Base-by-base conservation (phyloP, 1,139 yeast genomes). In the Hyphopichia khmerensis region DNA sequence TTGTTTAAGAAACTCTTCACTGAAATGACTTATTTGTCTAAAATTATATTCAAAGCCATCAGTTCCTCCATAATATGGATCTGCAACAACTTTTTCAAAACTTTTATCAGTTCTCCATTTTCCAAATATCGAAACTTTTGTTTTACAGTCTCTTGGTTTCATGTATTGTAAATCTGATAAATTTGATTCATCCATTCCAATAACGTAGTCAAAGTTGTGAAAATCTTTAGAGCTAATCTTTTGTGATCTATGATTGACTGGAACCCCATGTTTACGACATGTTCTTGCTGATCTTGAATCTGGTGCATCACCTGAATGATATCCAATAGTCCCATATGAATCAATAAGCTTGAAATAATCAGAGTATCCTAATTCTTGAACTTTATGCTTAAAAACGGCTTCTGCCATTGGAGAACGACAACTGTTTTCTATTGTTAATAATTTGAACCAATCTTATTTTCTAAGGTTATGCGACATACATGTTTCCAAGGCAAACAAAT, bases 341-440 rank as follows among this genome's bases (percentile, higher is more conserved):
- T 90, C 96, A 30, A 89, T 84, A 13, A 58, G 53, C 1, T 69
- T 63, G 50, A 91, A 65, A 29, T 56, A 54, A n/a, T 59, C 50
- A 2, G 55, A 42, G 34, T 74, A 72, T 0, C 81, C 77, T 27
- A 67, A 57, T 43, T 74, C 59, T 38, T 79, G 61, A 3, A 88
- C 95, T 23, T 72, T 71, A 47, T 87, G 82, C 41, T 71, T 72
- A 66, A 90, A 89, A 1, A 90, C 87, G 0, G 96, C 97, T 61
- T 91, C 98, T 0, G 99, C 98, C 98, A 91, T 91, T 10, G 98
- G 97, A 1, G 97, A 90, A 42, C 98, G 93, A 59, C 99, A 91
- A 36, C 87, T 82, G 39, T 8, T 4, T n/a, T n/a, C 14, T 32
- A 48, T 44, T 41, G 55, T 52, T 56, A 52, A 53, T 32, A 16